Percentiles rank a stretch among this genome's conserved stretches.
Conservation (phyloP, 1,139 yeast genomes). For the Saccharomyces hybrid region DNA sequence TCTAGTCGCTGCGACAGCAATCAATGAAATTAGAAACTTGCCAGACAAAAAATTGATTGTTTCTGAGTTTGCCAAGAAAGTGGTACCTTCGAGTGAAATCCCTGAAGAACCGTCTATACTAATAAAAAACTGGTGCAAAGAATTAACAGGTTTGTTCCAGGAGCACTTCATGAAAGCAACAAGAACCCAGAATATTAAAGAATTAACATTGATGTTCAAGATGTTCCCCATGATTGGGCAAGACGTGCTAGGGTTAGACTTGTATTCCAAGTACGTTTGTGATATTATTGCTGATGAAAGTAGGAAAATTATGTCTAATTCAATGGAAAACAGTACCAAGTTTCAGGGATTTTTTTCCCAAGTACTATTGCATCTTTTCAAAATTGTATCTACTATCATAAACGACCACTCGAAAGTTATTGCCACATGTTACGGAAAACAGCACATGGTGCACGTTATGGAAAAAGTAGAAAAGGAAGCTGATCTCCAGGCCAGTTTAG, state of each 20-base stretch:
- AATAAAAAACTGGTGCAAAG: conserved; percentile 49
- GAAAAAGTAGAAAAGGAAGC: conserved; percentile 75
- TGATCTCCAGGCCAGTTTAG: conserved; percentile 82
- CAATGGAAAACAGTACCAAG: conserved; percentile 26
- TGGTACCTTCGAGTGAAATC: conserved; percentile 86
- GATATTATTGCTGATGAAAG: conserved; percentile 76
- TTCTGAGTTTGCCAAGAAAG: conserved; percentile 71
- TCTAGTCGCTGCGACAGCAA: conserved; percentile 62
- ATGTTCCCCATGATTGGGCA: conserved; percentile 80
- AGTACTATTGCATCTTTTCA: conserved; percentile 69
- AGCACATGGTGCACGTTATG: conserved; percentile 60
- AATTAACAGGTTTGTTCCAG: conserved; percentile 51
- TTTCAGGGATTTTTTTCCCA: conserved; percentile 48
- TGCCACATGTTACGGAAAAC: conserved; percentile 57
- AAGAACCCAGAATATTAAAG: conserved; percentile 50
- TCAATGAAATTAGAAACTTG: conserved; percentile 59
- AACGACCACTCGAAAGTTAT: conserved; percentile 82
- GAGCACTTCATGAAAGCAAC: conserved; percentile 68
- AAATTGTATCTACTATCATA: conserved; percentile 75
- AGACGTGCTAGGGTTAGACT: conserved; percentile 61
- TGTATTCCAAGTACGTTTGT: conserved; percentile 81
- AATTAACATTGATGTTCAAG: conserved; percentile 59
- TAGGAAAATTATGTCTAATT: conserved; percentile 37
- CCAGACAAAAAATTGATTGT: conserved; percentile 42
- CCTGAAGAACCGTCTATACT: conserved; percentile 69